Evolutionary conservation across 768 basidiomycete genomes (phyloP).

Genomic region (Lactifluus pinguis): DNA sequence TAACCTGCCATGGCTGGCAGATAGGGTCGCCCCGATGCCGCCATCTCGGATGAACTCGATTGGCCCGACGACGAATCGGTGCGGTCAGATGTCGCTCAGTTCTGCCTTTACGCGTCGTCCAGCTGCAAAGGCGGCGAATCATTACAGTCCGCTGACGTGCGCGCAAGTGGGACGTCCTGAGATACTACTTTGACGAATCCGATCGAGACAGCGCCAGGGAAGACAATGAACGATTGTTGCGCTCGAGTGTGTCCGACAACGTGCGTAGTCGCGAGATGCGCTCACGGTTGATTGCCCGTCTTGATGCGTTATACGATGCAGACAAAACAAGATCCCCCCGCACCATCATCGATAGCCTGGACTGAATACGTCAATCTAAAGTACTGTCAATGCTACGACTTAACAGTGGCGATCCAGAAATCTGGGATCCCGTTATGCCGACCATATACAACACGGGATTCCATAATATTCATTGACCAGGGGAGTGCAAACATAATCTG

Average conservation of each 20-base stretch:
- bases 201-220: background rate
- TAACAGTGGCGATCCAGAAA: too few relatives aligned
- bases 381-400: too few relatives aligned
- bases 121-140: background rate
- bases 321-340: constrained; percentile 2
- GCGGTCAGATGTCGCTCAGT: constrained; percentile 16
- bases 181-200: background rate
- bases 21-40: background rate
- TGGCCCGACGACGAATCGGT: constrained; percentile 14
- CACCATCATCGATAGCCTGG: too few relatives aligned
- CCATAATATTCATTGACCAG: too few relatives aligned
- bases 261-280: constrained; percentile 7
- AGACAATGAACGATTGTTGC: background rate
- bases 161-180: background rate
- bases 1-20: background rate
- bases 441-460: too few relatives aligned
- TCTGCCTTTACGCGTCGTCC: background rate
- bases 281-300: constrained; percentile 3
- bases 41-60: background rate
- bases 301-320: constrained; percentile 2
- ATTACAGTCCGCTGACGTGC: background rate
- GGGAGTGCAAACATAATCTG: too few relatives aligned
- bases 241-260: constrained; percentile 9
- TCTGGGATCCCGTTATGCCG: too few relatives aligned
- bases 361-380: too few relatives aligned